Evolutionary conservation across 2,329 filamentous ascomycete genomes (phyloP).

Genomic region (Penicillium sp.): DNA sequence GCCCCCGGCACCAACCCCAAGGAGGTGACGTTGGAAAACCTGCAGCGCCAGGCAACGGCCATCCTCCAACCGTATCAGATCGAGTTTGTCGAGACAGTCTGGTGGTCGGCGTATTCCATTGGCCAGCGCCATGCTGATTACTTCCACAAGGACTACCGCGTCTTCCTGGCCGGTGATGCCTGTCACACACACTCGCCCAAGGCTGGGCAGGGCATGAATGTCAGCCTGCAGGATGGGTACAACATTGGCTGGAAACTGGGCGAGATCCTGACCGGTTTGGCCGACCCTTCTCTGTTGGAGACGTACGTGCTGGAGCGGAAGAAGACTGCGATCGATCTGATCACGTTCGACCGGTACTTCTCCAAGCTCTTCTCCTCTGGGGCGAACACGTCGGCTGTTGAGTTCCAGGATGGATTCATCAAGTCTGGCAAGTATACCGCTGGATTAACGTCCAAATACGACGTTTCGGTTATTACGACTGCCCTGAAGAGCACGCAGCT

Average conservation of each 20-base stretch:
- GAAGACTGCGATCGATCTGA: slow-evolving; percentile 58
- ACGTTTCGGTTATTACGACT: slow-evolving; percentile 52
- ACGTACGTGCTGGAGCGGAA: slow-evolving; percentile 59
- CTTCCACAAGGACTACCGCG: slow-evolving; percentile 65
- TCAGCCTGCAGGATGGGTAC: slow-evolving; percentile 60
- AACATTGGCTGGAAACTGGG: slow-evolving; percentile 65
- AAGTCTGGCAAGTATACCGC: slow-evolving; percentile 62
- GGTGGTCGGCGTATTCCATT: slow-evolving; percentile 73
- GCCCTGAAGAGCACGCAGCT: slow-evolving; percentile 35
- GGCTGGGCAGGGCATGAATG: slow-evolving; percentile 64
- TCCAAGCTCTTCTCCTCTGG: slow-evolving; percentile 56
- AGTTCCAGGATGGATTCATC: slow-evolving; percentile 61
- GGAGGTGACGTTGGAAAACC: slow-evolving; percentile 55
- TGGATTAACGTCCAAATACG: slow-evolving; percentile 60
- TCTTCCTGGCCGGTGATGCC: slow-evolving; percentile 72
- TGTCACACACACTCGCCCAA: slow-evolving; percentile 71
- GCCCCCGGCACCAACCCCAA: slow-evolving; percentile 52
- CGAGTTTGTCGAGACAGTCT: slow-evolving; percentile 58
- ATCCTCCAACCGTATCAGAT: slow-evolving; percentile 60
- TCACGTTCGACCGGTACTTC: slow-evolving; percentile 61
- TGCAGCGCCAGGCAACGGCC: slow-evolving; percentile 55
- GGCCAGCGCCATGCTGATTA: slow-evolving; percentile 70
- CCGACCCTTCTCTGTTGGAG: slow-evolving; percentile 48
- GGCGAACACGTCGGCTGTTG: slow-evolving; percentile 45
- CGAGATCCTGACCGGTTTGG: slow-evolving; percentile 50